Percentiles rank a stretch among this genome's conserved stretches.
Evolutionary conservation across 2,329 filamentous ascomycete genomes (phyloP).

Genomic region (Aureobasidium sp.): DNA sequence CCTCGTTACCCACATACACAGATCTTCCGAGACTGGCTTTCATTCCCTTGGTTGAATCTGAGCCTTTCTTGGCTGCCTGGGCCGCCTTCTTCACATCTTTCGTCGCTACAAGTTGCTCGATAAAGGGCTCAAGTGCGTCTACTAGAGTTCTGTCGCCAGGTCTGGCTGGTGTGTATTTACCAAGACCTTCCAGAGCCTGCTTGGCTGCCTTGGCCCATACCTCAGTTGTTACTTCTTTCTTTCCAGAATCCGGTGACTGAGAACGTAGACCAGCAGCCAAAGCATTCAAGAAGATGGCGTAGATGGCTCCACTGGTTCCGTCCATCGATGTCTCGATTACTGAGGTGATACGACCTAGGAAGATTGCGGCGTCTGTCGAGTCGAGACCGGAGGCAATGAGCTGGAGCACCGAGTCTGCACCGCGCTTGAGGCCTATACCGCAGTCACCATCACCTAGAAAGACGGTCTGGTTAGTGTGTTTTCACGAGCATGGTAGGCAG

Average conservation of each 20-base stretch:
- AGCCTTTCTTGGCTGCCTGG: slow-evolving; percentile 62
- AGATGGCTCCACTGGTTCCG: slow-evolving; percentile 66
- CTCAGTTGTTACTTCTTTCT: slow-evolving; percentile 28
- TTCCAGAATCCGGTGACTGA: slow-evolving; percentile 37
- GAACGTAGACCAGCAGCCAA: slow-evolving; percentile 58
- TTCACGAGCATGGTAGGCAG: not conserved
- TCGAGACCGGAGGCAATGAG: slow-evolving; percentile 34
- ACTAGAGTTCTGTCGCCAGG: slow-evolving; percentile 85
- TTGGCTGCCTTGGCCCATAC: slow-evolving; percentile 61
- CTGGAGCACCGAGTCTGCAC: slow-evolving; percentile 56
- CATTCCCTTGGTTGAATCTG: slow-evolving; percentile 85
- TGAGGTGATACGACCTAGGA: slow-evolving; percentile 51
- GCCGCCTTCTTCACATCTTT: slow-evolving; percentile 65
- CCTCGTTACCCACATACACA: slow-evolving; percentile 71
- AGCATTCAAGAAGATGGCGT: slow-evolving; percentile 84
- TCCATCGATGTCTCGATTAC: slow-evolving; percentile 64
- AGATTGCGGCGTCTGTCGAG: slow-evolving; percentile 47
- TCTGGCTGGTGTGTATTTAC: slow-evolving; percentile 78
- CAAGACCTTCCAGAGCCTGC: slow-evolving; percentile 60
- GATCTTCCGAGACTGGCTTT: slow-evolving; percentile 74
- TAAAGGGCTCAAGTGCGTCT: slow-evolving; percentile 83
- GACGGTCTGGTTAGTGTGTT: not conserved
- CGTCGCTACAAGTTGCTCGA: slow-evolving; percentile 57
- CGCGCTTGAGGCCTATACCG: slow-evolving; percentile 74
- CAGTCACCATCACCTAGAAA: slow-evolving; percentile 63